Evolutionary conservation across 176 grass and related monocot species (phyloP), one percentile per base, ranked within the genome.

Genomic region (Rhipidocladum racemiflorum): DNA sequence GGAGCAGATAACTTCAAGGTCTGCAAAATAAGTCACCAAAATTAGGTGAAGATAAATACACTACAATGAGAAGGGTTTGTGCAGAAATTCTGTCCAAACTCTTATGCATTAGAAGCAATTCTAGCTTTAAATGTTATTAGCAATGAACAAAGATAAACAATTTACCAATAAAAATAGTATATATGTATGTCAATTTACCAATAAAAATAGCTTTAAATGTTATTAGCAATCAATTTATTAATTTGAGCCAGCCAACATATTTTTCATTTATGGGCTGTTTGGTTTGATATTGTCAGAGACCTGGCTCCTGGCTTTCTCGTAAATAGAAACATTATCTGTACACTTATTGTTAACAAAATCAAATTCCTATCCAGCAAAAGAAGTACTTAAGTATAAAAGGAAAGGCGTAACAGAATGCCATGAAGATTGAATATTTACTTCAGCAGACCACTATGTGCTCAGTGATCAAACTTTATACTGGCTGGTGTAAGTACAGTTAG

Each of bases 1-100:
- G 96, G 91, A 85, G 96, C 96, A 15, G 92, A 90, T 90, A 99
- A 74, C 38, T 99, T 99, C 79, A 99, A 76, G 34, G 71, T 85
- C 96, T 99, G 85, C 30, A 85, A 81, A 84, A 54, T 68, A 91
- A 77, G 67, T 77, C 6, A 57, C 14, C 28, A 9, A 49, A 49
- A 45, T 65, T 75, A 76, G 38, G 59, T 29, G 81, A n/a, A 78
- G 17, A 65, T 61, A 80, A 48, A 64, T 27, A 23, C 11, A 87
- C 27, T 60, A 65, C 36, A 27, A 77, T 40, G 12, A 80, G 21
- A 84, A 75, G 21, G 36, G 50, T 10, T 18, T 84, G 14, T n/a
- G n/a, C 21, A 84, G 7, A 48, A 24, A 29, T 7, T 9, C 68
- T 30, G 45, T 76, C 21, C 17, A 73, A 49, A 49, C 2, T 60